A percentile compares a stretch with the other conserved stretches of the same genome.
Evolutionary conservation across 2,329 filamentous ascomycete genomes (phyloP).

Genomic region (Rhytidhysteron rufulum): DNA sequence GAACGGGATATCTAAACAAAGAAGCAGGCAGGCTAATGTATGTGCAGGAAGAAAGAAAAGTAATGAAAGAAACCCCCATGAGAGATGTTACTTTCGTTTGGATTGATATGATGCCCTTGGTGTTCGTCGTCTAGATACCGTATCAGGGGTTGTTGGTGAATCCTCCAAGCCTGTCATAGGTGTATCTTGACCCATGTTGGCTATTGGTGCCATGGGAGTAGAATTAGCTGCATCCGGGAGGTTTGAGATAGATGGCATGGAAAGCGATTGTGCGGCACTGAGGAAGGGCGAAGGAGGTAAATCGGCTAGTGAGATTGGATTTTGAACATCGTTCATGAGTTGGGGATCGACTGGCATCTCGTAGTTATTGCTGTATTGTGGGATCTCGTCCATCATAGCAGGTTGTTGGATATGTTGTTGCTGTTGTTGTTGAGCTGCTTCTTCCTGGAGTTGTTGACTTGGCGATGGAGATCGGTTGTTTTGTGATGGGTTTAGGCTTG

Average conservation of each 20-base stretch:
- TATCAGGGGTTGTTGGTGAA: neutral
- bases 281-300: conserved; percentile 34
- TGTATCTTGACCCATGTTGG: neutral
- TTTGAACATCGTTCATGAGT: conserved; percentile 48
- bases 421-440: conserved; percentile 16
- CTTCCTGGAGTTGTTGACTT: conserved; percentile 23
- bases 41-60: too few species aligned
- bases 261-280: conserved; percentile 13
- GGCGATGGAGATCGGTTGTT: conserved; percentile 19
- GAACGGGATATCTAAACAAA: too few species aligned
- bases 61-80: too few species aligned
- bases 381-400: neutral
- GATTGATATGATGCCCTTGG: too few species aligned
- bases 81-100: too few species aligned
- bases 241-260: neutral
- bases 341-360: conserved; percentile 59
- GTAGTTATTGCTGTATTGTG: conserved; percentile 43
- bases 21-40: too few species aligned
- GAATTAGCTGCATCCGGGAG: neutral
- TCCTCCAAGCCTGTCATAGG: conserved; percentile 1
- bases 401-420: neutral
- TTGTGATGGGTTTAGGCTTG: neutral
- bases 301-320: conserved; percentile 16
- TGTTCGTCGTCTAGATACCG: neutral
- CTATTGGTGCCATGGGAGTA: neutral